Conservation (phyloP, 164 flowering plant species). For the Saururus chinensis region DNA sequence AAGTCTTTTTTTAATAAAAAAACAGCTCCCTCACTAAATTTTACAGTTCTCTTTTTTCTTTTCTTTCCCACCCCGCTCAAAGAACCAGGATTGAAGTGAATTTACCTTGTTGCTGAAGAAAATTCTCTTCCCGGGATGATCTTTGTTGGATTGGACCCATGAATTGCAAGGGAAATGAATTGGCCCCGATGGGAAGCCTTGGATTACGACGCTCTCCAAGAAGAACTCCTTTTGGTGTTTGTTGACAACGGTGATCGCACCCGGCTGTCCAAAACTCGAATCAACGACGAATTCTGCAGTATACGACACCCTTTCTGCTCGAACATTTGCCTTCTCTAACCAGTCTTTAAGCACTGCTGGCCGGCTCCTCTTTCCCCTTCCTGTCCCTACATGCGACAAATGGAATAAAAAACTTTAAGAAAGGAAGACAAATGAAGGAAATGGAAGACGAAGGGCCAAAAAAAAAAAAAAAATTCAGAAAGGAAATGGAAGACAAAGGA, state of each 20-base stretch:
- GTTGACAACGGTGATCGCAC: conserved; percentile 68
- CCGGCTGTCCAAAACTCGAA: conserved; percentile 70
- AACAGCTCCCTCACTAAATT: too few relatives aligned
- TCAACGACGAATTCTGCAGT: conserved; percentile 65
- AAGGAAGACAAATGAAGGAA: not conserved
- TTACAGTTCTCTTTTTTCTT: too few relatives aligned
- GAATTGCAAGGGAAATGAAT: conserved; percentile 85
- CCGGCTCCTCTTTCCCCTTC: conserved; percentile 52
- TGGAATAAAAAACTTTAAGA: not conserved
- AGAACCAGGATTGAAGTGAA: not conserved
- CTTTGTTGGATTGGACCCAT: conserved; percentile 80
- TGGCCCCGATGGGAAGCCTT: conserved; percentile 75
- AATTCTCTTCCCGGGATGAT: conserved; percentile 60
- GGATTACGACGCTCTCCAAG: conserved; percentile 65
- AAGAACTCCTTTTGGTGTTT: conserved; percentile 85
- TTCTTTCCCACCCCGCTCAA: too few relatives aligned
- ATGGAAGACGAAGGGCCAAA: not conserved
- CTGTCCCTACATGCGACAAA: conserved; percentile 33
- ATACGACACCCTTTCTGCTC: conserved; percentile 64
- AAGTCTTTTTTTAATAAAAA: too few relatives aligned
- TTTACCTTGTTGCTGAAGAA: conserved; percentile 78
- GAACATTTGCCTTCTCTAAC: conserved; percentile 59
- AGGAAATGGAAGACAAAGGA: not conserved
- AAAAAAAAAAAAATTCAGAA: not conserved
- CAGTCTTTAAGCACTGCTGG: conserved; percentile 63